Evolutionary conservation across 2,329 filamentous ascomycete species (phyloP), one percentile per base, ranked within the genome.

Genomic region (Aspergillus novoparasiticus): DNA sequence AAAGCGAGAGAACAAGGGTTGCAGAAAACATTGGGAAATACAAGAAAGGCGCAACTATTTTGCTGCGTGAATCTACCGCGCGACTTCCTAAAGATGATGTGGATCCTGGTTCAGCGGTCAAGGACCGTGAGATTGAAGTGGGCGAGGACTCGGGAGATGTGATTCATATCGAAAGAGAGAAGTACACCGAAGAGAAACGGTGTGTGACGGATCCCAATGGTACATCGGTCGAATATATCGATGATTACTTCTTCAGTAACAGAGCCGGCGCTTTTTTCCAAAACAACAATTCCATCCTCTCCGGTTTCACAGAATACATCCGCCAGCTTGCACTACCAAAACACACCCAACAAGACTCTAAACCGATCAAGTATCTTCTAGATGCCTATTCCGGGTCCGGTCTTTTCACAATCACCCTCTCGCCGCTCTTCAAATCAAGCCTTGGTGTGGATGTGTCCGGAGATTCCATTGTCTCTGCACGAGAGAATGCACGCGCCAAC

Each of bases 211-310:
- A 97, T 80, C 87, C 88, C 76, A 96, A 94, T 68, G 90, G 86
- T 67, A 91, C 85, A 57, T 89, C 91, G 4, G 94, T 91, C 34
- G 95, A 99, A 78, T 97, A 96, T 79, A 87, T 99, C 66, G 92
- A 90, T 73, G 81, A 88, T 77, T 95, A 90, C 81, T 83, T 89
- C 73, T 97, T 99, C 81, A 89, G 89, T 76, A 98, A 96, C 81
- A 92, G 91, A 3, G 95, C 95, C 12, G 94, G 94, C 64, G 89
- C 92, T 58, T 99, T 99, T 83, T 99, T 99, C 86, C 95, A 99
- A 76, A 99, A 99, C 85, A 99, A 99, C 86, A 98, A 98, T 83
- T 96, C 93, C 60, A 98, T 99, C 79, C 89, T 99, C 28, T 88
- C 92, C 34, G 81, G 83, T 19, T 96, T 98, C 79, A 96, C 93